These are phyloP conservation scores for Lentinus polychrous DNA, from an alignment of 1,284 basidiomycete genomes.

Conservation along the genomic window DNA sequence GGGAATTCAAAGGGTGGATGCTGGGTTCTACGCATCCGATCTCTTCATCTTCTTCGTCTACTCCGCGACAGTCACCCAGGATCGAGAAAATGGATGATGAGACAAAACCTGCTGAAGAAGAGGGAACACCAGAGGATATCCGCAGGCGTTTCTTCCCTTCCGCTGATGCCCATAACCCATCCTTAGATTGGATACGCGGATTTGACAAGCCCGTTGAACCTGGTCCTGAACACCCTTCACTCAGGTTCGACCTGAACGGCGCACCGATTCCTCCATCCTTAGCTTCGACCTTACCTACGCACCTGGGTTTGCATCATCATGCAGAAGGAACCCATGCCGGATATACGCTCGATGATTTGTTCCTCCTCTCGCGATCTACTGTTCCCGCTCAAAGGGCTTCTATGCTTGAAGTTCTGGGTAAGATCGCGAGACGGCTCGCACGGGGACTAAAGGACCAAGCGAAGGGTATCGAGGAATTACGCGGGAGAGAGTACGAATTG, in stretches of 20 bases:
- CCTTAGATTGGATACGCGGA: constrained; percentile 67
- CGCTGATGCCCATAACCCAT: constrained; percentile 59
- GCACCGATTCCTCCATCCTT: constrained; percentile 48
- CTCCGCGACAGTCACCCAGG: neutral
- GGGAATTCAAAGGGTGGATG: constrained; percentile 30
- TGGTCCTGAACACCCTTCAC: constrained; percentile 19
- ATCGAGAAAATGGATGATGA: neutral
- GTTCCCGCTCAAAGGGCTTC: constrained; percentile 79
- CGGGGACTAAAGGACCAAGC: constrained; percentile 17
- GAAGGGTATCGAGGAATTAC: constrained; percentile 31
- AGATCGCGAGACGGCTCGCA: constrained; percentile 44
- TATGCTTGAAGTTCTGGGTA: constrained; percentile 72
- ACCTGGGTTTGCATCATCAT: constrained; percentile 89
- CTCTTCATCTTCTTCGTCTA: constrained; percentile 1
- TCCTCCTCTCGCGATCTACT: constrained; percentile 75
- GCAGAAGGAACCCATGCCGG: constrained; percentile 76
- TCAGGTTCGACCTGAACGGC: constrained; percentile 76
- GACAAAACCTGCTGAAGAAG: constrained; percentile 36
- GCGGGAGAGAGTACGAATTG: constrained; percentile 39
- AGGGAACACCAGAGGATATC: constrained; percentile 79
- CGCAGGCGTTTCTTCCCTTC: constrained; percentile 80
- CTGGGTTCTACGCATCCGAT: constrained; percentile 1
- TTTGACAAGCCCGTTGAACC: constrained; percentile 9
- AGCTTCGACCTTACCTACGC: constrained; percentile 58
- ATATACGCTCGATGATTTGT: constrained; percentile 85